Evolutionary conservation across 1,284 basidiomycete species (phyloP).

Genomic region (Chalciporus sp.): DNA sequence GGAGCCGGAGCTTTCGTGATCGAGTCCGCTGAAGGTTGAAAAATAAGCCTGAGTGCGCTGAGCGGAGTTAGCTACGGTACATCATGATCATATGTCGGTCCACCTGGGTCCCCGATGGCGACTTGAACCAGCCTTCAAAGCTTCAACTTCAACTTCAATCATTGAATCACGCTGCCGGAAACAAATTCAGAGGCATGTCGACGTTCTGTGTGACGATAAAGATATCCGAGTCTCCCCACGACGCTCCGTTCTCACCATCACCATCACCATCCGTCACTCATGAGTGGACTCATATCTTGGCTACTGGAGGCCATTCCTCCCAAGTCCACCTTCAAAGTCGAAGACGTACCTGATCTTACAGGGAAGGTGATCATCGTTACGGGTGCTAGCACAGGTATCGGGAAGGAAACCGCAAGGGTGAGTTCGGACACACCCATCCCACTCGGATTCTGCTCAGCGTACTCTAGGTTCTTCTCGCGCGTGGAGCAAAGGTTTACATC

Average conservation of each 20-base stretch:
- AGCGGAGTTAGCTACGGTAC: no score
- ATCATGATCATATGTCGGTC: no score
- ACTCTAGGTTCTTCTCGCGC: slow-evolving; percentile 45
- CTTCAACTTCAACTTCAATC: no score
- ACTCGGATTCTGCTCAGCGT: neutral
- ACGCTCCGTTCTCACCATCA: neutral
- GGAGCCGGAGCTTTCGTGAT: no score
- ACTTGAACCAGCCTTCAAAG: no score
- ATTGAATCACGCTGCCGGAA: no score
- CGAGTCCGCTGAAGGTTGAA: no score
- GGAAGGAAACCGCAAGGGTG: slow-evolving; percentile 23
- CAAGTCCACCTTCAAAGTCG: slow-evolving; percentile 14
- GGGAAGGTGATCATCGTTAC: slow-evolving; percentile 35
- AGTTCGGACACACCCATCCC: neutral
- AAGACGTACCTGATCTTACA: slow-evolving; percentile 31
- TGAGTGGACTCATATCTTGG: slow-evolving; percentile 13
- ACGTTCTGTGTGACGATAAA: neutral
- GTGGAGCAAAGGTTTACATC: slow-evolving; percentile 63
- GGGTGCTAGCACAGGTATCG: slow-evolving; percentile 30
- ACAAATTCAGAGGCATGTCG: no score
- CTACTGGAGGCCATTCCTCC: slow-evolving; percentile 15
- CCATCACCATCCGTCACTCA: neutral
- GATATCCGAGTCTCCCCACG: neutral
- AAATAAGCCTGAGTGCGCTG: no score
- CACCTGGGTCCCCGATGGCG: no score